Conservation (phyloP, 202 grass and related monocot species). For the Zoysia matrella region DNA sequence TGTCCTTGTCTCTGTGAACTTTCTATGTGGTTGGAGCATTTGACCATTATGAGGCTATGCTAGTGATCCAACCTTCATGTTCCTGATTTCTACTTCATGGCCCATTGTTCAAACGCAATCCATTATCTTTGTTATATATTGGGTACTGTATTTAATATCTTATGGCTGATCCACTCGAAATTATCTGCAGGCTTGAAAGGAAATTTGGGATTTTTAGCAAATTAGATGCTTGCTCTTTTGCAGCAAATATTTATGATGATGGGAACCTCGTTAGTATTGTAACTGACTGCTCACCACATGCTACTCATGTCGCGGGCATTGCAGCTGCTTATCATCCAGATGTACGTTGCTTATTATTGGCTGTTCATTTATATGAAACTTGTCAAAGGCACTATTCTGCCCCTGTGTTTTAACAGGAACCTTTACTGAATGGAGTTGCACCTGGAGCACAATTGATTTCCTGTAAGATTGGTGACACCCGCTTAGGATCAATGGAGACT, state of each 20-base stretch:
- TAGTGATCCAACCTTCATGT: neutral
- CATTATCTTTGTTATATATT: constrained; percentile 26
- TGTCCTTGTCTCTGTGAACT: constrained; percentile 17
- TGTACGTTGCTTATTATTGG: constrained; percentile 56
- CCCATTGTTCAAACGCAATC: constrained; percentile 3
- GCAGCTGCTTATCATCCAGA: constrained; percentile 92
- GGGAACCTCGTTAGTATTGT: constrained; percentile 98
- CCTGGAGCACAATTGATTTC: constrained; percentile 98
- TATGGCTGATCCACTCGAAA: constrained; percentile 16
- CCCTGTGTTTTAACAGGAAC: constrained; percentile 63
- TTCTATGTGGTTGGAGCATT: neutral
- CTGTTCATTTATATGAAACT: constrained; percentile 37
- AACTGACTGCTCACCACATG: constrained; percentile 97
- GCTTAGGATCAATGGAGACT: constrained; percentile 99
- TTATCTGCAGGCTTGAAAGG: constrained; percentile 72
- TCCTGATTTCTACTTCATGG: constrained; percentile 18
- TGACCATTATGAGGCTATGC: neutral
- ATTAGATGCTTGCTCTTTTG: constrained; percentile 96
- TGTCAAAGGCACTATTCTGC: constrained; percentile 30
- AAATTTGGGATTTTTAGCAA: constrained; percentile 98
- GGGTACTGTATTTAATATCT: constrained; percentile 3
- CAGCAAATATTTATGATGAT: constrained; percentile 89
- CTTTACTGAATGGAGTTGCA: constrained; percentile 92
- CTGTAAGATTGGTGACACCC: constrained; percentile 96
- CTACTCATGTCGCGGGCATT: constrained; percentile 97